Conservation (phyloP, 768 basidiomycete species). For the Rhodotorula kratochvilovae region DNA sequence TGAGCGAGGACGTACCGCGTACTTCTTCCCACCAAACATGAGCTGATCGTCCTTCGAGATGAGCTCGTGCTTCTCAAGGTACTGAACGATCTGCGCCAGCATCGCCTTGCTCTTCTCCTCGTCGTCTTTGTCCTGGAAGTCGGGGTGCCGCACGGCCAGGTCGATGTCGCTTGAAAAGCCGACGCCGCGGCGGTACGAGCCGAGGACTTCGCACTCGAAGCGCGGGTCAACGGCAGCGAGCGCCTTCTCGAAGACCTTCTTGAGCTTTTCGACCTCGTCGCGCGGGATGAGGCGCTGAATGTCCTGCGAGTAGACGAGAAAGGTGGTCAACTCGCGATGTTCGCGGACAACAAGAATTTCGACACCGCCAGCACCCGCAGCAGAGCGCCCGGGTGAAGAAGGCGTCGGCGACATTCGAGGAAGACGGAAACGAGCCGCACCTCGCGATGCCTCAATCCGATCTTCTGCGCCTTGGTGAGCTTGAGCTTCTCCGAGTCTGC, state of each 20-base stretch:
- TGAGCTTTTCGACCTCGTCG: conserved; percentile 29
- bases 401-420: neutral
- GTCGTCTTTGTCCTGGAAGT: conserved; percentile 24
- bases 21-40: conserved; percentile 27
- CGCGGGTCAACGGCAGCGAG: conserved; percentile 15
- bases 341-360: too few species aligned
- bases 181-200: conserved; percentile 33
- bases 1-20: conserved; percentile 1
- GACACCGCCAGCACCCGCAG: too few species aligned
- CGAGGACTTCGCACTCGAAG: conserved; percentile 36
- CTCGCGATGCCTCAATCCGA: conserved; percentile 29
- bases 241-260: conserved; percentile 5
- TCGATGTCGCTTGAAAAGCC: conserved; percentile 34
- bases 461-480: conserved; percentile 32
- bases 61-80: conserved; percentile 13
- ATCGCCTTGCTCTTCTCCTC: conserved; percentile 19
- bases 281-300: conserved; percentile 33
- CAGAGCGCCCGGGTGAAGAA: too few species aligned
- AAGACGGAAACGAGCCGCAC: conserved; percentile 3
- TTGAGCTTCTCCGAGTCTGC: conserved; percentile 12
- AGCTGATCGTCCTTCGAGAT: conserved; percentile 26
- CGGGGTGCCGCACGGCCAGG: conserved; percentile 28
- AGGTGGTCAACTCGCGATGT: too few species aligned
- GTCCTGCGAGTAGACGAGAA: conserved; percentile 16
- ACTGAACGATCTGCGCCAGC: conserved; percentile 11